Evolutionary conservation across 2,329 filamentous ascomycete genomes (phyloP).

Genomic region (Ophiostoma himal-ulmi): DNA sequence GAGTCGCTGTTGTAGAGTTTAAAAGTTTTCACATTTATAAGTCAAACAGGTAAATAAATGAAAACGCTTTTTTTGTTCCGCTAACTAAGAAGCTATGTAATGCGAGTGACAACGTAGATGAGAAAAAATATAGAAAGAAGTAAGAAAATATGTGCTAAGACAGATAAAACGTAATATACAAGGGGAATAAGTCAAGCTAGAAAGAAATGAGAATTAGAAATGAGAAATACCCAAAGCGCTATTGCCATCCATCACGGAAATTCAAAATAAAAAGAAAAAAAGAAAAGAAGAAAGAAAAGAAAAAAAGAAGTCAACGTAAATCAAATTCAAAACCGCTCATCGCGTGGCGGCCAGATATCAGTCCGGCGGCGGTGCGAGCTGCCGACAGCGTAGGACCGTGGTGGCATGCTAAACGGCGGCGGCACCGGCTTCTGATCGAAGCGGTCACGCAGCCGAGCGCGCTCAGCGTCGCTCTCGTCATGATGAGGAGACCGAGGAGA

Average conservation of each 20-base stretch:
- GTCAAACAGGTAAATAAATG: neutral
- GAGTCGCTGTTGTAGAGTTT: neutral
- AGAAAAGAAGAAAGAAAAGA: neutral
- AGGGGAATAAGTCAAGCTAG: neutral
- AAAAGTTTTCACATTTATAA: neutral
- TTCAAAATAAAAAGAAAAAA: neutral
- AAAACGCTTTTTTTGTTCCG: neutral
- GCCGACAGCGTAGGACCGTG: slow-evolving; percentile 22
- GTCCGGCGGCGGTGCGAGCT: neutral
- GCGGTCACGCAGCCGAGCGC: slow-evolving; percentile 27
- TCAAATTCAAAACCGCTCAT: neutral
- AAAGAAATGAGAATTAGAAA: neutral
- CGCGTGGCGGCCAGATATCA: neutral
- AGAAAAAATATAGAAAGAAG: neutral
- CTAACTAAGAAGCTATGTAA: neutral
- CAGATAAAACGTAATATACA: neutral
- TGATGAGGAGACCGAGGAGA: neutral
- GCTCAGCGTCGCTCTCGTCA: slow-evolving; percentile 18
- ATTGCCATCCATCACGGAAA: neutral
- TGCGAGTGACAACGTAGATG: neutral
- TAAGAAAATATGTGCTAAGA: neutral
- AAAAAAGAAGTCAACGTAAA: neutral
- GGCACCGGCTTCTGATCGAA: slow-evolving; percentile 20
- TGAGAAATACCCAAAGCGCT: neutral
- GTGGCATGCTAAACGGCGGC: slow-evolving; percentile 23